These are phyloP conservation scores for Sporisorium graminicola DNA, from an alignment of 1,284 basidiomycete genomes.

Conservation along the genomic window DNA sequence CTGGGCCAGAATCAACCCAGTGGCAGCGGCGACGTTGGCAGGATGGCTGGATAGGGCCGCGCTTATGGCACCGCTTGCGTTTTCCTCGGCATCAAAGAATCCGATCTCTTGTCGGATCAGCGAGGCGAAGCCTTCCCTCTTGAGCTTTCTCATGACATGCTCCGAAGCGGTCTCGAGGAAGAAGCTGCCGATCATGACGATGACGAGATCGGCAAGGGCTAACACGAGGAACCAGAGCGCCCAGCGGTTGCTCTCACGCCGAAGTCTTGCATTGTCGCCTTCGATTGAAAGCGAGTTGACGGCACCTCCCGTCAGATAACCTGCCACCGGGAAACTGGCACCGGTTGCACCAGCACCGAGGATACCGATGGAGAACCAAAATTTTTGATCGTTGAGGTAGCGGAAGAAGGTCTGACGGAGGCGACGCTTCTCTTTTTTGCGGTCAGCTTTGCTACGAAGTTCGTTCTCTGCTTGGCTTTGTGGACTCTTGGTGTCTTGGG, in stretches of 20 bases:
- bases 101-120: conserved; percentile 66
- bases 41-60: conserved; percentile 69
- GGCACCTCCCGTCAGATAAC: conserved; percentile 62
- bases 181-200: conserved; percentile 55
- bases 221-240: conserved; percentile 62
- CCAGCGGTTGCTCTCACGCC: conserved; percentile 47
- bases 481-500: conserved; percentile 11
- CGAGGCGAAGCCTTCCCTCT: conserved; percentile 54
- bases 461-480: conserved; percentile 3
- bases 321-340: conserved; percentile 70
- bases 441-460: conserved; percentile 16
- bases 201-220: conserved; percentile 46
- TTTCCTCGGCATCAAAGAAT: conserved; percentile 67
- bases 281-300: conserved; percentile 60
- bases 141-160: conserved; percentile 55
- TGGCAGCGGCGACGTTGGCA: conserved; percentile 68
- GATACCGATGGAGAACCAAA: conserved; percentile 51
- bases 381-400: conserved; percentile 43
- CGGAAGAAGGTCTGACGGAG: conserved; percentile 36
- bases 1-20: conserved; percentile 70
- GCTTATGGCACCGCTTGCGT: conserved; percentile 70
- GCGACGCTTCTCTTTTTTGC: conserved; percentile 38
- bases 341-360: conserved; percentile 59
- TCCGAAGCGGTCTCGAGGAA: conserved; percentile 65
- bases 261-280: conserved; percentile 36